Base-by-base conservation (phyloP, 2,329 filamentous ascomycete species). In the Pseudocercospora eumusae region DNA sequence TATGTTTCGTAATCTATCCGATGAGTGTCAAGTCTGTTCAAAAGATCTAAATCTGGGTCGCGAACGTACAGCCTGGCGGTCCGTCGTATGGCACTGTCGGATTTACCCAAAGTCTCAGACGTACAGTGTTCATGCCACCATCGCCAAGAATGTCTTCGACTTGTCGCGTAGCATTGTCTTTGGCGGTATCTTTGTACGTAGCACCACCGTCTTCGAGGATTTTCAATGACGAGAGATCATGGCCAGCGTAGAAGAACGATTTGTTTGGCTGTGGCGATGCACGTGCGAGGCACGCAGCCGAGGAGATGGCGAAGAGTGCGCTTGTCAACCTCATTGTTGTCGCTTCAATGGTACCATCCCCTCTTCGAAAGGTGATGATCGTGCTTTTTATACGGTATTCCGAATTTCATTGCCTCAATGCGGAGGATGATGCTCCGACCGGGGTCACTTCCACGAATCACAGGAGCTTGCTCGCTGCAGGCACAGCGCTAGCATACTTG, bases 151-250 rank as follows among this genome's bases (percentile, higher is more conserved):
- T 76, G 31, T 73, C 72, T 55, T 75, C 74, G 8, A 68, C 72
- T 13, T 70, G 68, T 28, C 77, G 65, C 1, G 76, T 79, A 21
- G 59, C 58, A 59, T 80, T 79, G 55, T 72, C 57, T 1, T 68
- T 64, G 18, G 66, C 60, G n/a, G 74, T 75, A 56, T 79, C 77
- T 64, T 75, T 75, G 69, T 73, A 80, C 11, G 74, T 68, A 4
- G 65, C 71, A 4, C 76, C 76, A 4, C 69, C 71, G 27, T 75
- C 70, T 67, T 78, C 75, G 13, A 74, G 60, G 45, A 74, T 75
- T 45, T 71, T 69, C 8, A 78, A 64, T 0, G 76, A 78, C 18
- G 74, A 76, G 1, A 79, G 68, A 59, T 79, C 77, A 65, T 75
- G 73, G 18, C 77, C 77, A 64, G 76, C 74, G 66, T 75, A 78